A percentile compares a stretch with the other conserved stretches of the same genome.
Evolutionary conservation across 805 yeast genomes (phyloP).

Genomic region (Candida odintsovae): DNA sequence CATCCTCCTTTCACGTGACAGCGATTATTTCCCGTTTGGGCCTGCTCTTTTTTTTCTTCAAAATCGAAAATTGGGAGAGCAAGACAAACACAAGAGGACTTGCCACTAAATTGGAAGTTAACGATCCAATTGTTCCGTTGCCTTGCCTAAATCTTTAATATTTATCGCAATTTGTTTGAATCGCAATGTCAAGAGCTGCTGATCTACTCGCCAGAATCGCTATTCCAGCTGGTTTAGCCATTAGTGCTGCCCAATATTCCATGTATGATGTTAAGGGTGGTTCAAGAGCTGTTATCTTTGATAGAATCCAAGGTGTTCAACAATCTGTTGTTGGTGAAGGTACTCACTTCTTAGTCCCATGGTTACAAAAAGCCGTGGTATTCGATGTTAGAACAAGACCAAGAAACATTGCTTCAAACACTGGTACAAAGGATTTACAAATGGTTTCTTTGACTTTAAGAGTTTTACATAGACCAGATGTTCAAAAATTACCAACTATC

Average conservation of each 20-base stretch:
- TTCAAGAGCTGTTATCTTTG: conserved; percentile 91
- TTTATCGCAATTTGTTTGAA: background rate
- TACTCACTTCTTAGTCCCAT: conserved; percentile 90
- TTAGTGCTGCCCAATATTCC: conserved; percentile 72
- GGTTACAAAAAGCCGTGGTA: conserved; percentile 89
- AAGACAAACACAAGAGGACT: background rate
- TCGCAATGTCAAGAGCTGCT: conserved; percentile 34
- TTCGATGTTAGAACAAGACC: conserved; percentile 96
- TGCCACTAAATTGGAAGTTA: background rate
- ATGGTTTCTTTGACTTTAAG: conserved; percentile 90
- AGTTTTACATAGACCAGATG: conserved; percentile 92
- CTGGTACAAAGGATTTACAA: conserved; percentile 96
- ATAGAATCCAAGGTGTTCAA: conserved; percentile 84
- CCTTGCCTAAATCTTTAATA: background rate
- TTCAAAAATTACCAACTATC: conserved; percentile 70
- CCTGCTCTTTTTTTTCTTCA: background rate
- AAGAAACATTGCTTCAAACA: conserved; percentile 84
- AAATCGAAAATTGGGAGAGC: background rate
- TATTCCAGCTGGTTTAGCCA: conserved; percentile 62
- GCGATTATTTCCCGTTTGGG: background rate
- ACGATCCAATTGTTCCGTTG: background rate
- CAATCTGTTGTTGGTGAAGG: conserved; percentile 92
- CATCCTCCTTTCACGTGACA: no score
- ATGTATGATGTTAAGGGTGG: conserved; percentile 96
- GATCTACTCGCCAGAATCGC: conserved; percentile 47